Evolutionary conservation across 1,139 yeast species (phyloP), one percentile per base, ranked within the genome.

Genomic region (Petasospora rhodanensis): DNA sequence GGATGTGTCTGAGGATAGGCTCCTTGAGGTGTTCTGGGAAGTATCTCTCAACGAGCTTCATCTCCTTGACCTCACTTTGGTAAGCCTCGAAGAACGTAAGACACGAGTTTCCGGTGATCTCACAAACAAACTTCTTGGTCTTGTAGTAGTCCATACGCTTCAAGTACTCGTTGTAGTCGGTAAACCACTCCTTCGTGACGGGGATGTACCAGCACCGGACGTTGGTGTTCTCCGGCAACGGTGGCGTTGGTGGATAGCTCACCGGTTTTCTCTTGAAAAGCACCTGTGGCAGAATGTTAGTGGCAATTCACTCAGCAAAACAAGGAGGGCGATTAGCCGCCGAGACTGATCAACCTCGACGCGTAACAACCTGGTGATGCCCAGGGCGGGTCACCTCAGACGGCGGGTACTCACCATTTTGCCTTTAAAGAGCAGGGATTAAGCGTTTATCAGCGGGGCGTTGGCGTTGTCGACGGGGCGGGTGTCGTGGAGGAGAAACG

Each of bases 21-120:
- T 87, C 96, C 49, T 89, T 79, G 34, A 89, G 68, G 20, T 94
- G 84, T 47, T 89, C 94, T 2, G 98, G 98, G 55, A 91, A 91
- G 54, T 76, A 75, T 41, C 70, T 68, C 50, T 87, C 95, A 37
- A 89, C 87, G 42, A 74, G 79, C 42, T 66, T 65, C 51, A 80
- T 74, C 56, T 82, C 91, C 31, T 59, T 59, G 42, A 67, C 70
- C 61, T 91, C 98, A 46, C 85, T 78, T 39, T 78, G 76, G 30
- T 75, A 66, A 0, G 98, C 98, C 52, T 91, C 94, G 55, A 87
- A 87, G 56, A 76, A 91, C 1, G 96, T 85, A 38, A 89, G 68
- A 51, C 95, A 82, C 14, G 96, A 82, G 51, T 87, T 86, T 17
- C 98, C 98, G 0, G 96, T 86, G 36, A 91, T 81, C 62, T 91